Evolutionary conservation across 176 grass and related monocot species (phyloP).

Genomic region (Hyparrhenia diplandra): DNA sequence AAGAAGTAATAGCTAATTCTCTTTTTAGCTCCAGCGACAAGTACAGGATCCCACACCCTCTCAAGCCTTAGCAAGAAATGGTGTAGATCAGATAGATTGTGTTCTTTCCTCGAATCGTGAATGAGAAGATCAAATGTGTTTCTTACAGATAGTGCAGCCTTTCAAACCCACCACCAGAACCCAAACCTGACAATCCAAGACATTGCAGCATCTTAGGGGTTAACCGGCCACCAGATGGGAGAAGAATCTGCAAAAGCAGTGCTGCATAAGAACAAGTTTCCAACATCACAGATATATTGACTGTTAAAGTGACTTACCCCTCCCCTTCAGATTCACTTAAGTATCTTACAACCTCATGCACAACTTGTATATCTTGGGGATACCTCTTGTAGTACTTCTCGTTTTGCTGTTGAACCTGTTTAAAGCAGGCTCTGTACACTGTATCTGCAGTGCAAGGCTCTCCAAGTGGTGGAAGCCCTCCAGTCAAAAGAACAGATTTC

Average conservation of each 20-base stretch:
- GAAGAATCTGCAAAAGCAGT: conserved; percentile 51
- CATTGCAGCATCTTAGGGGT: conserved; percentile 87
- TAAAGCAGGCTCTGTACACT: conserved; percentile 85
- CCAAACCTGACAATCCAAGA: conserved; percentile 80
- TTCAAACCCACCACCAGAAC: conserved; percentile 88
- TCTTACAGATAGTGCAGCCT: conserved; percentile 84
- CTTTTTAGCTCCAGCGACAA: conserved; percentile 68
- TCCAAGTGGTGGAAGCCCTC: conserved; percentile 82
- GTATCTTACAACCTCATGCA: conserved; percentile 73
- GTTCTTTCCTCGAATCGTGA: not conserved
- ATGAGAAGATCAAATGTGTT: conserved; percentile 21
- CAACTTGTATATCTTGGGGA: conserved; percentile 71
- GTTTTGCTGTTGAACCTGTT: conserved; percentile 83
- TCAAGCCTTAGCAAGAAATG: conserved; percentile 54
- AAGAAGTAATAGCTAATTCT: conserved; percentile 86
- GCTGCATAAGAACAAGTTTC: conserved; percentile 7
- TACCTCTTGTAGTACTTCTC: conserved; percentile 90
- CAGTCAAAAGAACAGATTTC: conserved; percentile 85
- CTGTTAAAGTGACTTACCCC: conserved; percentile 56
- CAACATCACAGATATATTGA: not conserved
- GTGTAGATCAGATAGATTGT: not conserved
- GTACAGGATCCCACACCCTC: conserved; percentile 91
- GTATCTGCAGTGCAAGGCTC: conserved; percentile 65
- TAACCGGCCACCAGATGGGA: conserved; percentile 85
- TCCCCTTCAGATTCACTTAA: conserved; percentile 70